Evolutionary conservation across 352 stramenopile species (phyloP), one percentile per base, ranked within the genome.

Genomic region (Pythium aristosporum): DNA sequence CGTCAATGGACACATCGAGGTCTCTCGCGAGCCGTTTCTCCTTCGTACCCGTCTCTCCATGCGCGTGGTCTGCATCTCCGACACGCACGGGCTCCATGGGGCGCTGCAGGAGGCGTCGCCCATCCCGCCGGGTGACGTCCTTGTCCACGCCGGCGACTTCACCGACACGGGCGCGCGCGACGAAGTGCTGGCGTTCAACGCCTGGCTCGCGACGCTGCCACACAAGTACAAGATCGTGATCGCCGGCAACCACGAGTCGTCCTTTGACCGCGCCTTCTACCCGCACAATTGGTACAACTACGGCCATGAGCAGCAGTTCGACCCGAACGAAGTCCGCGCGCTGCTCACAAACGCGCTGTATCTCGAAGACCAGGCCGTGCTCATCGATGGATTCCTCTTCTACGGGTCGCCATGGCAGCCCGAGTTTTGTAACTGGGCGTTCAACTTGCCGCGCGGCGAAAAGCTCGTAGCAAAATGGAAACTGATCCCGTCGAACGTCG

Each of bases 91-190:
- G 39, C 74, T 88, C 37, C 84, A 91, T 56, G 73, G 80, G 2
- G 71, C 74, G 41, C 74, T 98, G 77, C 80, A 66, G 9, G 61
- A 53, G 32, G 58, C 36, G 46, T 46, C 51, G 28, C 65, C 53
- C 39, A 74, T 91, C n/a, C 80, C 85, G 0, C 66, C 77, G 47
- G 82, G 95, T 61, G 86, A 93, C 60, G 87, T 97, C 52, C 68
- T 97, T 23, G 74, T 98, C 30, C 88, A 96, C 50, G 89, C 96
- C 48, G 82, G 82, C 21, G 91, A 98, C 77, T 91, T 98, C 48
- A 89, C 82, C 34, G 91, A 85, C 71, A 94, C 74, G 21, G 84
- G 84, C 37, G 72, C 75, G 34, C 80, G 79, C 55, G 67, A 74
- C 39, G 80, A 93, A 61, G 77, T 80, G n/a, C 42, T 88, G 42